Percentiles rank a stretch among this genome's conserved stretches.
phyloP scores from a whole-genome alignment of 1,284 basidiomycete species.

The Ustilago curta region DNA sequence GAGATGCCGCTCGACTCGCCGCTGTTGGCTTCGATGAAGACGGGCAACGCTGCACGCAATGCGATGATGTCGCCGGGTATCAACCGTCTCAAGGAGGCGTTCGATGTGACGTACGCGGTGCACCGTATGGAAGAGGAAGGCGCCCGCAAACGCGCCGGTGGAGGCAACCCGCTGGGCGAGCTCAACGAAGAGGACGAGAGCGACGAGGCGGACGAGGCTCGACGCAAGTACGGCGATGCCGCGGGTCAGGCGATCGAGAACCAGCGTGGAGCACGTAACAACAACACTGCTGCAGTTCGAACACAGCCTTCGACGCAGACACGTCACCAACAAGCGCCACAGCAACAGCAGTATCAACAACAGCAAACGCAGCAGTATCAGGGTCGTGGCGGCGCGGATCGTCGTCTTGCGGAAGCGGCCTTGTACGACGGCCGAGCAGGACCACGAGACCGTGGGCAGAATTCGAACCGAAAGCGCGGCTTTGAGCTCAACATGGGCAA shows the following conservation, averaged over 20 bases:
- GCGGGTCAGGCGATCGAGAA: conserved; percentile 66
- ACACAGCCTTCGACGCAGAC: conserved; percentile 31
- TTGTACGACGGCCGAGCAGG: conserved; percentile 65
- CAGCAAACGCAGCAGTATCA: conserved; percentile 58
- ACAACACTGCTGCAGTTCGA: conserved; percentile 38
- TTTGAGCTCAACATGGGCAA: conserved; percentile 67
- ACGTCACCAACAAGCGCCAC: conserved; percentile 46
- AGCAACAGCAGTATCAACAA: conserved; percentile 30
- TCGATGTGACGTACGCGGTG: conserved; percentile 98
- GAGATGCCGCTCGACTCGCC: conserved; percentile 87
- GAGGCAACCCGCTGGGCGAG: conserved; percentile 74
- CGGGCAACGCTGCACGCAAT: conserved; percentile 71
- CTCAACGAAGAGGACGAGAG: conserved; percentile 89
- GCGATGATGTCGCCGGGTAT: conserved; percentile 87
- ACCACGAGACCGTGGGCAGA: conserved; percentile 55
- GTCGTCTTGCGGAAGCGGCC: conserved; percentile 69
- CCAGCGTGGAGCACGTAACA: conserved; percentile 50
- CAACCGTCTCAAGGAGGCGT: conserved; percentile 87
- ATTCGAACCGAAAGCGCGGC: conserved; percentile 49
- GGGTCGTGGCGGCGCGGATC: conserved; percentile 62
- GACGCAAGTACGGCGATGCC: conserved; percentile 66
- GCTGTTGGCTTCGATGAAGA: conserved; percentile 80
- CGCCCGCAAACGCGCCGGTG: conserved; percentile 74
- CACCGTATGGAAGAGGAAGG: conserved; percentile 99
- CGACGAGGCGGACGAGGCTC: conserved; percentile 66